phyloP scores from a whole-genome alignment of 768 basidiomycete species.

The Pleurotus salmoneostramineus region DNA sequence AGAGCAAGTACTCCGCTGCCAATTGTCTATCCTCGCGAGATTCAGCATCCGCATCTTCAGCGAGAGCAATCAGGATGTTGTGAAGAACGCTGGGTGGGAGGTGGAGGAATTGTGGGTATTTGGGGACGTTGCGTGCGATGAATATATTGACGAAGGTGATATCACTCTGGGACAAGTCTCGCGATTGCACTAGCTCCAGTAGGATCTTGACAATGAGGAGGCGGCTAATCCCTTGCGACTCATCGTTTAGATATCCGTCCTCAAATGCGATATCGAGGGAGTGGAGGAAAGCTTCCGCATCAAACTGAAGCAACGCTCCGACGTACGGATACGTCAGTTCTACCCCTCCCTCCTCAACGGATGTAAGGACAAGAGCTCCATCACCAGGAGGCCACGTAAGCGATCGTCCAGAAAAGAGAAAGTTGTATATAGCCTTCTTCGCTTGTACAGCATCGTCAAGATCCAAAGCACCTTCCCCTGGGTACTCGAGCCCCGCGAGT shows the following conservation, averaged over 20 bases:
- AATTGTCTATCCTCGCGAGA: slow-evolving; percentile 94
- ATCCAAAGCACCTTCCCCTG: slow-evolving; percentile 71
- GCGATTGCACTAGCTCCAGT: slow-evolving; percentile 67
- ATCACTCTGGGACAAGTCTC: slow-evolving; percentile 54
- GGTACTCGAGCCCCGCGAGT: slow-evolving; percentile 82
- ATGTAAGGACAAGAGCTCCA: slow-evolving; percentile 70
- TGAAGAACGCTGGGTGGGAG: slow-evolving; percentile 68
- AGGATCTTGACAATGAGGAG: slow-evolving; percentile 82
- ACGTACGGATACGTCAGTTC: slow-evolving; percentile 92
- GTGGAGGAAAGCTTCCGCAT: slow-evolving; percentile 92
- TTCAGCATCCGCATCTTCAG: slow-evolving; percentile 66
- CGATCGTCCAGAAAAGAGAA: slow-evolving; percentile 82
- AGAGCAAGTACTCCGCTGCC: slow-evolving; percentile 90
- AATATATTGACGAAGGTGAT: slow-evolving; percentile 91
- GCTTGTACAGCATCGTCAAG: slow-evolving; percentile 65
- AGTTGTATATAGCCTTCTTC: slow-evolving; percentile 70
- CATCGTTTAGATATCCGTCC: slow-evolving; percentile 85
- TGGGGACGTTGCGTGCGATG: slow-evolving; percentile 92
- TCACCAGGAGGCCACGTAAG: slow-evolving; percentile 72
- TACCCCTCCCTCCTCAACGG: slow-evolving; percentile 65
- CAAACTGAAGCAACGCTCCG: slow-evolving; percentile 78
- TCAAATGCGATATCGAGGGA: slow-evolving; percentile 94
- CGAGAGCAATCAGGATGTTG: slow-evolving; percentile 72
- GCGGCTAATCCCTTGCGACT: slow-evolving; percentile 61
- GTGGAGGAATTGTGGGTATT: slow-evolving; percentile 86